Evolutionary conservation across 2,329 filamentous ascomycete genomes (phyloP).

Genomic region (Phialophora tarda): DNA sequence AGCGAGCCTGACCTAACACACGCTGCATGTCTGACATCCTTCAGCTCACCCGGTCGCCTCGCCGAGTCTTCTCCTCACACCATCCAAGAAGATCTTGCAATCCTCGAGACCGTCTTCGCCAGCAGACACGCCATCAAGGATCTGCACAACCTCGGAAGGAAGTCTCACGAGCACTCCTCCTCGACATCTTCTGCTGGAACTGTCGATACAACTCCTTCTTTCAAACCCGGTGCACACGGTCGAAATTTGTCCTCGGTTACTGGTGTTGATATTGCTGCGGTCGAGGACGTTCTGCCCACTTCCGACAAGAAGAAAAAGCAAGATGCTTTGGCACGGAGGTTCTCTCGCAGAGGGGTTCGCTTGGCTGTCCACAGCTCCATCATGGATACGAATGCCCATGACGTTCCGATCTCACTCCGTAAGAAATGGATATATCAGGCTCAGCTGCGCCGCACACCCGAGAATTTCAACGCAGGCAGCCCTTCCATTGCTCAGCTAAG

Average conservation of each 20-base stretch:
- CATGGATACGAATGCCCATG: constrained; percentile 36
- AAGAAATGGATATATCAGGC: constrained; percentile 39
- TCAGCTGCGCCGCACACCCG: constrained; percentile 9
- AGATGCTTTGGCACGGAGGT: constrained; percentile 27
- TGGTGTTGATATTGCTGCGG: constrained; percentile 32
- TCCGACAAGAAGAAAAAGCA: constrained; percentile 15
- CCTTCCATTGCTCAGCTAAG: constrained; percentile 32
- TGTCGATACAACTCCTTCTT: constrained; percentile 18
- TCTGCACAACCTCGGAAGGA: constrained; percentile 28
- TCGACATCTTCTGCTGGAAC: constrained; percentile 17
- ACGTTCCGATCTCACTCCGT: constrained; percentile 34
- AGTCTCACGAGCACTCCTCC: constrained; percentile 24
- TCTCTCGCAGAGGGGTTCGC: constrained; percentile 37
- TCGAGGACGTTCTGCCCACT: constrained; percentile 35
- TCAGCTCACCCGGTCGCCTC: constrained; percentile 31
- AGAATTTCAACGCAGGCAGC: constrained; percentile 10
- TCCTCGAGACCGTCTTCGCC: constrained; percentile 38
- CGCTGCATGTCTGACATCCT: constrained; percentile 12
- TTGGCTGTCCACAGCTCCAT: constrained; percentile 40
- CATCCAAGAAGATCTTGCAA: constrained; percentile 37
- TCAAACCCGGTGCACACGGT: constrained; percentile 35
- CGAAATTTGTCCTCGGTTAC: constrained; percentile 35
- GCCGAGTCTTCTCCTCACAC: constrained; percentile 36
- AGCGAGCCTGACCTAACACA: not conserved
- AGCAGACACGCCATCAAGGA: constrained; percentile 37